Evolutionary conservation across 495 filamentous ascomycete species (phyloP).

Genomic region (Acidomyces sp.): DNA sequence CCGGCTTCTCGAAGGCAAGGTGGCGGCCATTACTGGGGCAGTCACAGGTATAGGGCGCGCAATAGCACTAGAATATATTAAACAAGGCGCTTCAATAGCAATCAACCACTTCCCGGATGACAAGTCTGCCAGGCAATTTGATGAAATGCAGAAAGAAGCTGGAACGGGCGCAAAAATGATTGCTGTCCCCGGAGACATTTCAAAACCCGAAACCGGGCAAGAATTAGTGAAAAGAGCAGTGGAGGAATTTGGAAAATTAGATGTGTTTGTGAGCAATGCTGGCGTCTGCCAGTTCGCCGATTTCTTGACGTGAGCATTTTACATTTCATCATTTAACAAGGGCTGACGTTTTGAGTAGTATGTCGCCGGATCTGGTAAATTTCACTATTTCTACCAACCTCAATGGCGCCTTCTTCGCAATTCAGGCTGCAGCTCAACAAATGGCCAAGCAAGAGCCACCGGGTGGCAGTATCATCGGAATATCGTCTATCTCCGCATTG

Average conservation of each 20-base stretch:
- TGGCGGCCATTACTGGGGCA: slow-evolving; percentile 29
- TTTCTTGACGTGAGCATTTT: slow-evolving; percentile 58
- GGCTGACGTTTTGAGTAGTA: slow-evolving; percentile 22
- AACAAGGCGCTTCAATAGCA: slow-evolving; percentile 28
- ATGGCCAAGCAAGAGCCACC: slow-evolving; percentile 45
- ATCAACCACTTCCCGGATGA: slow-evolving; percentile 31
- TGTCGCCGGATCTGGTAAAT: slow-evolving; percentile 47
- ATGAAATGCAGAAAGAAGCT: slow-evolving; percentile 23
- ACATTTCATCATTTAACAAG: neutral
- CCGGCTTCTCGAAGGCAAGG: slow-evolving; percentile 26
- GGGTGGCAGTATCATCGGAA: slow-evolving; percentile 71
- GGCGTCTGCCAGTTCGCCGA: slow-evolving; percentile 75
- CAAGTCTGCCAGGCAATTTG: slow-evolving; percentile 24
- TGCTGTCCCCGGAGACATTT: slow-evolving; percentile 29
- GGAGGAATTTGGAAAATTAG: slow-evolving; percentile 44
- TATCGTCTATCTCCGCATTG: slow-evolving; percentile 71
- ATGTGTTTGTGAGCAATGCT: slow-evolving; percentile 80
- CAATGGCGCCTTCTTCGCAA: slow-evolving; percentile 71
- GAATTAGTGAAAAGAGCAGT: slow-evolving; percentile 25
- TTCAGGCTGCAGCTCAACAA: slow-evolving; percentile 68
- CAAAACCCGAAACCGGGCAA: slow-evolving; percentile 27
- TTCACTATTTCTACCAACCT: slow-evolving; percentile 65
- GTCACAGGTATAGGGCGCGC: slow-evolving; percentile 29
- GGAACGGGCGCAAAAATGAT: slow-evolving; percentile 18
- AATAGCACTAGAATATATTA: slow-evolving; percentile 30